Percentiles rank a stretch among this genome's conserved stretches.
These are phyloP conservation scores for Sporothrix curviconia DNA, from an alignment of 2,329 filamentous ascomycete species.

Conservation along the genomic window DNA sequence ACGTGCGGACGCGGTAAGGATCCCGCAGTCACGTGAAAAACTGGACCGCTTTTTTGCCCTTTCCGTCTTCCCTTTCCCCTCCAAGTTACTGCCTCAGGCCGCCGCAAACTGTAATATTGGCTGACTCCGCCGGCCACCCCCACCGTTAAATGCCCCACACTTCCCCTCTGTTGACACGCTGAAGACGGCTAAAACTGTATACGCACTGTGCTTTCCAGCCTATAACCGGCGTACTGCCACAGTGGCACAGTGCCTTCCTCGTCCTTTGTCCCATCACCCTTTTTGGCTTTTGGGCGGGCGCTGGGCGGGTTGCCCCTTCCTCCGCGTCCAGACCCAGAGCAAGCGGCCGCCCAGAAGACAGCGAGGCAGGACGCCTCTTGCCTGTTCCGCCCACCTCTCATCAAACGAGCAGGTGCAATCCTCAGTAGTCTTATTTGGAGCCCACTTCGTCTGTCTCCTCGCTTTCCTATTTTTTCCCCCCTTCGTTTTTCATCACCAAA, in stretches of 20 bases:
- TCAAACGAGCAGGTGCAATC: no score
- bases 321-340: no score
- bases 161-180: neutral
- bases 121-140: conserved; percentile 11
- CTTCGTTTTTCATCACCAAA: conserved; percentile 15
- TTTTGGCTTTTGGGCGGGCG: no score
- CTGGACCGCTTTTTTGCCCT: no score
- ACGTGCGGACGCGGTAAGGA: no score
- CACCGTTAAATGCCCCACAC: conserved; percentile 14
- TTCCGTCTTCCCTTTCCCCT: neutral
- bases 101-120: neutral
- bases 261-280: neutral
- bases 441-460: conserved; percentile 9
- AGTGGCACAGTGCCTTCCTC: neutral
- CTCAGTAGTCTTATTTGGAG: conserved; percentile 7
- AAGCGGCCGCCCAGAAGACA: conserved; percentile 1
- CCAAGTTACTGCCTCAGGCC: conserved; percentile 10
- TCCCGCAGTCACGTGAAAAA: no score
- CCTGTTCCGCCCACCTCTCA: conserved; percentile 12
- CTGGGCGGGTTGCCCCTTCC: conserved; percentile 16
- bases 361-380: conserved; percentile 6
- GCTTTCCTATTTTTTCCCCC: conserved; percentile 7
- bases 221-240: no score
- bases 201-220: no score
- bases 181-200: no score